Percentiles rank a stretch among this genome's conserved stretches.
Evolutionary conservation across 2,329 filamentous ascomycete genomes (phyloP).

Genomic region (Fusarium oxysporum): DNA sequence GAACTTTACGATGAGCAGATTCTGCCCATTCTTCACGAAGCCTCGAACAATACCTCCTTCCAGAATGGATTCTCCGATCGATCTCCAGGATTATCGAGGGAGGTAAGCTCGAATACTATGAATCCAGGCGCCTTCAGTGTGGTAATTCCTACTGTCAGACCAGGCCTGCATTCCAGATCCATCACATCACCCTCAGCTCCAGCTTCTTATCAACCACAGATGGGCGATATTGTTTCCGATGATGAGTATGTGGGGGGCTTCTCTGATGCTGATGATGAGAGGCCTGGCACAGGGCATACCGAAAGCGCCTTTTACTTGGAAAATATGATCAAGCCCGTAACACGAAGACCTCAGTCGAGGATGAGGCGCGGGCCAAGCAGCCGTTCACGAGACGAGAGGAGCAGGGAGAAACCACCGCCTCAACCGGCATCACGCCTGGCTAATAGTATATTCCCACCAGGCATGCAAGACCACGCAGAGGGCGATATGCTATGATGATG

Average conservation of each 20-base stretch:
- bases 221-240: slow-evolving; percentile 75
- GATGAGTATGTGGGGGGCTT: slow-evolving; percentile 81
- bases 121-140: slow-evolving; percentile 69
- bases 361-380: slow-evolving; percentile 48
- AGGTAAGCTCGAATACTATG: slow-evolving; percentile 71
- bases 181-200: slow-evolving; percentile 82
- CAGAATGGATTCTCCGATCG: slow-evolving; percentile 89
- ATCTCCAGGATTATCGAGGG: slow-evolving; percentile 69
- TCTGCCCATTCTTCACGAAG: slow-evolving; percentile 88
- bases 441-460: slow-evolving; percentile 49
- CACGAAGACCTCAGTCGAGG: slow-evolving; percentile 65
- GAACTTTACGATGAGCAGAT: slow-evolving; percentile 94
- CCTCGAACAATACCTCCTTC: slow-evolving; percentile 82
- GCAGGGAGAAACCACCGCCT: slow-evolving; percentile 50
- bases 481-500: slow-evolving; percentile 51
- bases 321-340: slow-evolving; percentile 70
- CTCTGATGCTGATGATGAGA: slow-evolving; percentile 79
- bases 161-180: slow-evolving; percentile 81
- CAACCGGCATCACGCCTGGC: slow-evolving; percentile 58
- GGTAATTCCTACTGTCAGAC: slow-evolving; percentile 59
- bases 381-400: slow-evolving; percentile 51
- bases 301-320: slow-evolving; percentile 68
- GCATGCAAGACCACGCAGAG: slow-evolving; percentile 50
- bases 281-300: slow-evolving; percentile 54
- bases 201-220: slow-evolving; percentile 64